Evolutionary conservation across 352 stramenopile genomes (phyloP), one percentile per base, ranked within the genome.

Genomic region (Globisporangium paddicum): DNA sequence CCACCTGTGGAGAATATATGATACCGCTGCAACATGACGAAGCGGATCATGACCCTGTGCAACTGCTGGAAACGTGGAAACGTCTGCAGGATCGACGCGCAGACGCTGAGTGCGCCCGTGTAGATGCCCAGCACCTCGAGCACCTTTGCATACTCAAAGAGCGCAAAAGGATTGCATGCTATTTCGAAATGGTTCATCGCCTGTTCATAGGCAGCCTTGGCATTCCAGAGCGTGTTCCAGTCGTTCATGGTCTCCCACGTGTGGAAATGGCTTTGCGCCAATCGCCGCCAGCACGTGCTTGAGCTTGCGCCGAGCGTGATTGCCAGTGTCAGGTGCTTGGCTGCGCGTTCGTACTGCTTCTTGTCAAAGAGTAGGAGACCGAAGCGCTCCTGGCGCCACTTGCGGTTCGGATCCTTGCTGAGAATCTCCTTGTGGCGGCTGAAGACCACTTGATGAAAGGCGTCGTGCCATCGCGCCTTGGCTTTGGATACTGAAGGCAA

Each of bases 301-400:
- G 57, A 72, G 14, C 56, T 72, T 0, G 66, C 62, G 1, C 78
- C 79, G 3, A 93, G 69, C 16, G 55, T 81, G 21, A 90, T 68
- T 1, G 80, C 81, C 26, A 71, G 70, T 3, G 46, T 56, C 54
- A 91, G 62, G 51, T 87, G 81, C 5, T 77, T 66, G 35, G 60
- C 72, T 1, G 79, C 73, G 2, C 67, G 58, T 30, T 55, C 47
- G 55, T 73, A 90, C 26, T 84, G 61, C 18, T 67, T 41, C 0
- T 71, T 69, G 0, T 67, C 56, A 25, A 81, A 90, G 3, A 87
- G 62, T 35, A 87, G 53, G 7, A 85, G 55, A 0, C 77, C 79
- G 40, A 90, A 80, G 9, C 80, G 71, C 46, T 90, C 79, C 34
- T 93, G 82, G 13, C 80, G 63, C 83, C 79, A 90, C 51, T 69